Conservation (phyloP, 441 rosid species). For the Heliophila coronopifolia region DNA sequence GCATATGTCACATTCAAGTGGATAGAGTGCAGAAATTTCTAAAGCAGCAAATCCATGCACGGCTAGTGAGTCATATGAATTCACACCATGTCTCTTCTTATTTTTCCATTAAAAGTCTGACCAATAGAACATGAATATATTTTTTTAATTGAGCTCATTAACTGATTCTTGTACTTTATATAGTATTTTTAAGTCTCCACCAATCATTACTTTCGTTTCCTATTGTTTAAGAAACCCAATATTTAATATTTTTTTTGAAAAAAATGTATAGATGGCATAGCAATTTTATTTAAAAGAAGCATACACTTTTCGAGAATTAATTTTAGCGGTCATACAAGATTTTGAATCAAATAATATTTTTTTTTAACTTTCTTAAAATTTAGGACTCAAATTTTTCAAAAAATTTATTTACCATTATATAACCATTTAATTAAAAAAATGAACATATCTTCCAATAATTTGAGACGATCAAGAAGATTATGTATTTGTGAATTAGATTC, state of each 20-base stretch:
- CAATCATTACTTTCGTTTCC: constrained; percentile 9
- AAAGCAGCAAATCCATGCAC: constrained; percentile 30
- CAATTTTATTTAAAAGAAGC: no score
- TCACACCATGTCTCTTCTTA: constrained; percentile 30
- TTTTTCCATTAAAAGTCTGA: constrained; percentile 23
- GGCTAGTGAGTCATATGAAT: constrained; percentile 17
- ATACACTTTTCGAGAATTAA: no score
- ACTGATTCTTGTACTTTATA: neutral
- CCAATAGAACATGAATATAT: constrained; percentile 8
- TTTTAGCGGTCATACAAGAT: no score
- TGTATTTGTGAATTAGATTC: no score
- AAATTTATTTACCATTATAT: no score
- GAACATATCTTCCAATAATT: no score
- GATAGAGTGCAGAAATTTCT: constrained; percentile 32
- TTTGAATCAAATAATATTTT: no score
- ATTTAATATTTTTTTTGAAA: neutral
- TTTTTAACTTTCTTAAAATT: no score
- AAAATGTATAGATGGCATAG: no score
- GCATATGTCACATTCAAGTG: constrained; percentile 32
- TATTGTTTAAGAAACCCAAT: neutral
- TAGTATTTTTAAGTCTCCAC: constrained; percentile 13
- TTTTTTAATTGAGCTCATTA: constrained; percentile 8
- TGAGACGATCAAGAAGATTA: no score
- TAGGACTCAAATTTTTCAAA: no score
- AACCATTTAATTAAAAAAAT: no score